Base-by-base conservation (phyloP, 2,329 filamentous ascomycete genomes). In the Pseudohalonectria lignicola region DNA sequence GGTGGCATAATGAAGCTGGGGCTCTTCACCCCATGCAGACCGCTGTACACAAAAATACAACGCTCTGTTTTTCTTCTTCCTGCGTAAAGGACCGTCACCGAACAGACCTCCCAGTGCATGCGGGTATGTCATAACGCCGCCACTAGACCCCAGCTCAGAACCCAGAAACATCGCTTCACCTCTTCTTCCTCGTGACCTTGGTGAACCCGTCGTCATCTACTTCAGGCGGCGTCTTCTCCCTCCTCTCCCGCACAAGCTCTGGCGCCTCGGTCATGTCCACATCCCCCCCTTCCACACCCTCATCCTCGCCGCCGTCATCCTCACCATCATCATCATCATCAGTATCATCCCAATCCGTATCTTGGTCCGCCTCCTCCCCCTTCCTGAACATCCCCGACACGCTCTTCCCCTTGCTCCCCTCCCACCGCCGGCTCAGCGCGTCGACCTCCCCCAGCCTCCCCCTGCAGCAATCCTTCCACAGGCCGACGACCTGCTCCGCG, bases 181-280 rank as follows among this genome's bases (percentile, higher is more conserved):
- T 72, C 68, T 76, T 83, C 64, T 77, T 83, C 50, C 74, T 70
- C 39, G 77, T 72, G 46, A 87, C 82, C 59, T 73, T 85, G 13
- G 78, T 85, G 55, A 90, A 90, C 4, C 84, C 84, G 52, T 90
- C 84, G 47, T 87, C 82, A 56, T 90, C 84, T 33, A 88, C 67
- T 55, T 86, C 76, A 0, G 83, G 82, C 53, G 74, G 70, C 13
- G 66, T 57, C 60, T 78, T 84, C 57, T 84, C 76, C 55, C 69
- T 78, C 12, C 66, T 63, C 33, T 55, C 64, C 29, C 66, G 54
- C 30, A 78, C 71, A 44, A 82, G 57, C 32, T 70, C 60, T 7
- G 81, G 77, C 26, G 82, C 82, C 43, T 86, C 82, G 30, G 64
- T 72, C 79, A 85, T 84, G 35, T 80, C 70, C 10, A 76, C 68